Evolutionary conservation across 257 asterid species (phyloP), one percentile per base, ranked within the genome.

Genomic region (Pogostemon cablin): DNA sequence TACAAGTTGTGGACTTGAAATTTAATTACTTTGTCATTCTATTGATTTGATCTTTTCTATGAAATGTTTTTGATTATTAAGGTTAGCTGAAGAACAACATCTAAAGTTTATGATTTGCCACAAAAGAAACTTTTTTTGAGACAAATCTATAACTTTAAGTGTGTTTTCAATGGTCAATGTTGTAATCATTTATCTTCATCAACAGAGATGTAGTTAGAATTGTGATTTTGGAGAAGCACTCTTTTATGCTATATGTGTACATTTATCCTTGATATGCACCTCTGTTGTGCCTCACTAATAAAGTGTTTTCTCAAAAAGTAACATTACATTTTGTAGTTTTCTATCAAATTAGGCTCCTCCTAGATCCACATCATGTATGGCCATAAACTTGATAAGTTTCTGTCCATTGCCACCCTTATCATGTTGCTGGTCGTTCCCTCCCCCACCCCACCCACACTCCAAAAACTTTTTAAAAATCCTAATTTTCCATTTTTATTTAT

Each of bases 301-400:
- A 15, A 37, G 11, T 67, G 17, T 20, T 41, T 10, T 11, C 25
- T 34, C 6, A 43, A 43, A 42, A 44, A 67, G 53, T 11, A 42
- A 41, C 52, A 46, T 46, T 63, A 10, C 8, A 7, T 17, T 43
- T 12, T 40, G 12, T 6, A 11, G 46, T 40, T 42, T 10, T 9
- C 59, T 49, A 55, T 55, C n/a, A 15, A 65, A 38, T 35, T 73
- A 20, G n/a, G 64, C 32, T 47, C 49, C 20, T 52, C 47, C 9
- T 57, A n/a, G 68, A 39, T 65, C 67, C 15, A 65, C 46, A 35
- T 50, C 64, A 40, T 59, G 58, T 20, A 42, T 15, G 62, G 40
- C 44, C 62, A 9, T 7, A 9, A 20, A 53, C 46, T 50, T 50
- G 41, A 6, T 17, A 10, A 67, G 56, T 44, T 48, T 6, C 42